phyloP scores from a whole-genome alignment of 2,329 filamentous ascomycete species.

The Cordyceps tenuipes region DNA sequence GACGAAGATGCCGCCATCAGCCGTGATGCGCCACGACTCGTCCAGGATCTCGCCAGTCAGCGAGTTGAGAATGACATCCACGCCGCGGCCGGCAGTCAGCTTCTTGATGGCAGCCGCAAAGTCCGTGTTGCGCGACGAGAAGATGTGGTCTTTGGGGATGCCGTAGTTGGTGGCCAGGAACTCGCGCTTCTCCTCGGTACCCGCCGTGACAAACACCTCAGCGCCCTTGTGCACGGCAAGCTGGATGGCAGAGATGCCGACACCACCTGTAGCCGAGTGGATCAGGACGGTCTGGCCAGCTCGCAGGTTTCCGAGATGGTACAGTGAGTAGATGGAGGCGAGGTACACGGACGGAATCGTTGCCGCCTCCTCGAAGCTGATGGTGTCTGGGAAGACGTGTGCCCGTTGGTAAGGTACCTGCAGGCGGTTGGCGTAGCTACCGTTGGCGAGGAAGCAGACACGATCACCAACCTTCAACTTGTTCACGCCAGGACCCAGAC shows the following conservation, averaged over 20 bases:
- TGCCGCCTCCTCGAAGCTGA: conserved; percentile 27
- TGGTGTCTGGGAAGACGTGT: conserved; percentile 23
- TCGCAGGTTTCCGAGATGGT: conserved; percentile 19
- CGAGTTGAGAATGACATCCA: conserved; percentile 28
- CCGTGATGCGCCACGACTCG: conserved; percentile 26
- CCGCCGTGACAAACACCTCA: conserved; percentile 22
- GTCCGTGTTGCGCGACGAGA: conserved; percentile 19
- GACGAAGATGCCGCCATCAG: conserved; percentile 25
- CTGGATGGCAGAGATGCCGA: conserved; percentile 24
- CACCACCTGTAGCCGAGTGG: conserved; percentile 24
- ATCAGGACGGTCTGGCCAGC: conserved; percentile 27
- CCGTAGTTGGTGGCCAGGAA: conserved; percentile 20
- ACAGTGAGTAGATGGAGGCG: conserved; percentile 20
- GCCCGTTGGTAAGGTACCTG: neutral
- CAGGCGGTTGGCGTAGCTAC: neutral
- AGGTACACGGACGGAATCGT: conserved; percentile 24
- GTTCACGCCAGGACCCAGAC: conserved; percentile 5
- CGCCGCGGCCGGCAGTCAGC: conserved; percentile 21
- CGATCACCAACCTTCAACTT: conserved; percentile 14
- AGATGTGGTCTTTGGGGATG: conserved; percentile 24
- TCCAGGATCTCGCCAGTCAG: conserved; percentile 25
- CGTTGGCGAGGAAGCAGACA: conserved; percentile 13
- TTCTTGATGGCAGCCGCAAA: conserved; percentile 23
- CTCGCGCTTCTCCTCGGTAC: conserved; percentile 22
- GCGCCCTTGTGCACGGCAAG: conserved; percentile 20